phyloP scores from a whole-genome alignment of 345 rosid species.

The Sisymbrium irio region DNA sequence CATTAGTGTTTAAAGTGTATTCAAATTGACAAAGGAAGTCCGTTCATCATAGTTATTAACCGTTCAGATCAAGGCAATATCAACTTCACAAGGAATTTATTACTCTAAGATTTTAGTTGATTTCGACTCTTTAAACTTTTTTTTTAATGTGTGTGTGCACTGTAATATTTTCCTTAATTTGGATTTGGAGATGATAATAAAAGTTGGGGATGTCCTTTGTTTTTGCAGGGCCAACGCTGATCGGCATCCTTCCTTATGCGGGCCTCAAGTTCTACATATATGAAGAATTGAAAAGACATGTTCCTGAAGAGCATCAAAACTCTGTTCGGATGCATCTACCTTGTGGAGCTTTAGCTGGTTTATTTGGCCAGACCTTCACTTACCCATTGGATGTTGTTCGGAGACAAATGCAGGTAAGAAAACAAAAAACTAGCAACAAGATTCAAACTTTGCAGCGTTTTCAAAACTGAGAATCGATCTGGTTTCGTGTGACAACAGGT shows the following conservation, averaged over 20 bases:
- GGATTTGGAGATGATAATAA: slow-evolving; percentile 9
- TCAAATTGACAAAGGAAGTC: background rate
- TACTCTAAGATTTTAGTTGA: slow-evolving; percentile 1
- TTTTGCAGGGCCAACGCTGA: slow-evolving; percentile 80
- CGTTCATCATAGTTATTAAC: background rate
- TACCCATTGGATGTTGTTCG: slow-evolving; percentile 97
- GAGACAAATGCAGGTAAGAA: slow-evolving; percentile 96
- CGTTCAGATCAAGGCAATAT: slow-evolving; percentile 1
- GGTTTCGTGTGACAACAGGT: slow-evolving; percentile 46
- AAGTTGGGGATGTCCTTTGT: slow-evolving; percentile 24
- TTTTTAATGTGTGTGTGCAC: background rate
- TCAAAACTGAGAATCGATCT: slow-evolving; percentile 6
- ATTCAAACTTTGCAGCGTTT: background rate
- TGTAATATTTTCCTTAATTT: background rate
- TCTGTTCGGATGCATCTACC: slow-evolving; percentile 81
- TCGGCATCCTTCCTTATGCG: slow-evolving; percentile 92
- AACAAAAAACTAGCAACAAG: background rate
- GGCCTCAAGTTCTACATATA: slow-evolving; percentile 92
- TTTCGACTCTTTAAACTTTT: background rate
- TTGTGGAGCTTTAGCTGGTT: slow-evolving; percentile 96
- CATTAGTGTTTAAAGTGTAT: background rate
- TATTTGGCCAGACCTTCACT: slow-evolving; percentile 90
- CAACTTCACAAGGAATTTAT: background rate
- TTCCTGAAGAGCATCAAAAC: slow-evolving; percentile 90
- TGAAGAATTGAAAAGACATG: slow-evolving; percentile 84